Evolutionary conservation across 2,329 filamentous ascomycete genomes (phyloP).

Genomic region (Daldinia eschscholtzii): DNA sequence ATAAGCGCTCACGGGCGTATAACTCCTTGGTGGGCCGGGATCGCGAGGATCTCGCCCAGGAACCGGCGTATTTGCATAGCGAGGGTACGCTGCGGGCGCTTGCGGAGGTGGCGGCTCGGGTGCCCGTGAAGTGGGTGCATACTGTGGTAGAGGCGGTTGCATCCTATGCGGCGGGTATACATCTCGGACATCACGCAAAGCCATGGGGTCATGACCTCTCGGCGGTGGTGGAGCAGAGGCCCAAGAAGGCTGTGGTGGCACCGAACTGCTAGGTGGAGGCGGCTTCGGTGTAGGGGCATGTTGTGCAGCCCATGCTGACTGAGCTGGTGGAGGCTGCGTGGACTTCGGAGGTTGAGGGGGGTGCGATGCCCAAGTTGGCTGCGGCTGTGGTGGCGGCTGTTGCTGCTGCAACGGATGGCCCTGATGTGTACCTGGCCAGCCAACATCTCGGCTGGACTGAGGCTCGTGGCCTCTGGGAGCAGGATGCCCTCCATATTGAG

Average conservation of each 20-base stretch:
- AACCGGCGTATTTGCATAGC: constrained; percentile 60
- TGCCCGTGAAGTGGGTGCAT: constrained; percentile 57
- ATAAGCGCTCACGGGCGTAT: constrained; percentile 59
- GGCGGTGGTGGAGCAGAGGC: constrained; percentile 49
- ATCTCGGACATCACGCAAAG: constrained; percentile 49
- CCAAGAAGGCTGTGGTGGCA: constrained; percentile 55
- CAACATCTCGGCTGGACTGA: constrained; percentile 53
- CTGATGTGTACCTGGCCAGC: constrained; percentile 53
- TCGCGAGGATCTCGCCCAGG: constrained; percentile 58
- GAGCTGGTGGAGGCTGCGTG: constrained; percentile 53
- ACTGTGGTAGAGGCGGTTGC: constrained; percentile 52
- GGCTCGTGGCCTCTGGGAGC: constrained; percentile 60
- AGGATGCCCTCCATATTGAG: constrained; percentile 66
- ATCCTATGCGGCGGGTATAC: constrained; percentile 49
- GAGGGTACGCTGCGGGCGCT: constrained; percentile 56
- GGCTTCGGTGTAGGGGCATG: constrained; percentile 56
- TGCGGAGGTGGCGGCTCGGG: constrained; percentile 59
- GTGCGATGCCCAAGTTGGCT: constrained; percentile 56
- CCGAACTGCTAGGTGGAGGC: constrained; percentile 51
- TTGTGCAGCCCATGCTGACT: constrained; percentile 57
- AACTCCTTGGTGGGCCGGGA: constrained; percentile 60
- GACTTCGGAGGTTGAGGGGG: constrained; percentile 53
- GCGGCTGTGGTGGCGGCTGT: constrained; percentile 48
- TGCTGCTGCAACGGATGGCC: constrained; percentile 53
- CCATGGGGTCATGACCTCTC: constrained; percentile 51